These are phyloP conservation scores for Starmera caribaea DNA, from an alignment of 805 yeast genomes.

Conservation along the genomic window DNA sequence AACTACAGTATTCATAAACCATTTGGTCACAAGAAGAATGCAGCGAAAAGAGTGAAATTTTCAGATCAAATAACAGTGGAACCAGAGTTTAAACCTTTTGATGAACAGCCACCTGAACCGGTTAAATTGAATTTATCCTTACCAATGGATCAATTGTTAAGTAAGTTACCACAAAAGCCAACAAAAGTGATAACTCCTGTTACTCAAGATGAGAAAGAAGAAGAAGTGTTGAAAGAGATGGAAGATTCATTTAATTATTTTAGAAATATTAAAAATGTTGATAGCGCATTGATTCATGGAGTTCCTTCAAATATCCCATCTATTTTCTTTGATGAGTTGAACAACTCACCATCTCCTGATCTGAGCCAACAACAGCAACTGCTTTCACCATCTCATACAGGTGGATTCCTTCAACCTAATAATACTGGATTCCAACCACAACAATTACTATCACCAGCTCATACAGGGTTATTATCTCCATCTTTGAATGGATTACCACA, in stretches of 20 bases:
- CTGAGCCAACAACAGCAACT: slow-evolving; percentile 17
- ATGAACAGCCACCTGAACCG: slow-evolving; percentile 10
- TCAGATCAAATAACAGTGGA: slow-evolving; percentile 44
- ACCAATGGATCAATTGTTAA: slow-evolving; percentile 70
- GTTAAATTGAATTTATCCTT: slow-evolving; percentile 44
- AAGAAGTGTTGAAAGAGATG: slow-evolving; percentile 63
- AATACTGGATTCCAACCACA: slow-evolving; percentile 2
- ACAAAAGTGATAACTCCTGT: slow-evolving; percentile 14
- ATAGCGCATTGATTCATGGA: slow-evolving; percentile 68
- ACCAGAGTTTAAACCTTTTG: slow-evolving; percentile 9
- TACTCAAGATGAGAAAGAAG: slow-evolving; percentile 49
- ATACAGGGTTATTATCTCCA: slow-evolving; percentile 11
- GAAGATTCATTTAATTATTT: slow-evolving; percentile 67
- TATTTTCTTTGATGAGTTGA: slow-evolving; percentile 21
- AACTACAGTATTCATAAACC: slow-evolving; percentile 19
- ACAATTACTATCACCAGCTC: slow-evolving; percentile 9
- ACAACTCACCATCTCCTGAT: slow-evolving; percentile 15
- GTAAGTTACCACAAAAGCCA: slow-evolving; percentile 27
- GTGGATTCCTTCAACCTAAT: neutral
- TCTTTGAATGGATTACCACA: slow-evolving; percentile 13
- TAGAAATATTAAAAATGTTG: slow-evolving; percentile 63
- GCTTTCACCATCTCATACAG: slow-evolving; percentile 21
- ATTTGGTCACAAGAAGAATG: slow-evolving; percentile 26
- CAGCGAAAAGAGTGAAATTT: slow-evolving; percentile 58
- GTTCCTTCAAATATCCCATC: slow-evolving; percentile 45